Conservation (phyloP, 2,329 filamentous ascomycete species). For the Aspergillus sp. region DNA sequence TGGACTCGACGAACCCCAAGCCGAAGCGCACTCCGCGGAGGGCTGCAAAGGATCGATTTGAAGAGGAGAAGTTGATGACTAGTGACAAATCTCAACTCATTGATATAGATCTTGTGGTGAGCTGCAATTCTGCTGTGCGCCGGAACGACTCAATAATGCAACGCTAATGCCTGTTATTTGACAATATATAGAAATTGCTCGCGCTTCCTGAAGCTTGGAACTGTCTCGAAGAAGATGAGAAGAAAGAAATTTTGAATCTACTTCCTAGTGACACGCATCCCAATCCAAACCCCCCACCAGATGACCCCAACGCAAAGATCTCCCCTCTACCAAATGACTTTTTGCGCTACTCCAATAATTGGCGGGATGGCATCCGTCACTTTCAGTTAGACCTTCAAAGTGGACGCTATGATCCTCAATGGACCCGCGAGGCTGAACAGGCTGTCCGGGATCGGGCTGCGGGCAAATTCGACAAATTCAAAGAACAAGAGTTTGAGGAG, state of each 20-base stretch:
- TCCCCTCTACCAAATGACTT: conserved; percentile 42
- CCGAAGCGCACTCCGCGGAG: conserved; percentile 34
- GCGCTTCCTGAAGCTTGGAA: conserved; percentile 42
- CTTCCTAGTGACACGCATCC: conserved; percentile 46
- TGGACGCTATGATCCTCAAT: conserved; percentile 58
- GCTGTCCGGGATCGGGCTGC: conserved; percentile 53
- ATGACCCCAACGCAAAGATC: conserved; percentile 33
- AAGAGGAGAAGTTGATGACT: conserved; percentile 40
- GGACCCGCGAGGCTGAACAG: conserved; percentile 54
- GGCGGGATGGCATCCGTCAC: conserved; percentile 53
- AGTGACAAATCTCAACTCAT: conserved; percentile 38
- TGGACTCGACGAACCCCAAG: conserved; percentile 28
- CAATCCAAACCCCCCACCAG: conserved; percentile 24
- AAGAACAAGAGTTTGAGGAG: conserved; percentile 54
- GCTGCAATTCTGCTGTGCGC: conserved; percentile 8
- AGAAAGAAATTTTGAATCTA: conserved; percentile 39
- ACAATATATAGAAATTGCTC: conserved; percentile 37
- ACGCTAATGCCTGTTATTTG: neutral
- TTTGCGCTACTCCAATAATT: conserved; percentile 47
- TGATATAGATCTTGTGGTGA: conserved; percentile 40
- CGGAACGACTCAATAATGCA: neutral
- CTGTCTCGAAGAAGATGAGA: conserved; percentile 42
- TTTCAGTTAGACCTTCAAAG: conserved; percentile 57
- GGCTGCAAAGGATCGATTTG: conserved; percentile 36
- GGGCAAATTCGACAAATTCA: conserved; percentile 59